phyloP scores from a whole-genome alignment of 139 green algal species.

The Tetradesmus obliquus region DNA sequence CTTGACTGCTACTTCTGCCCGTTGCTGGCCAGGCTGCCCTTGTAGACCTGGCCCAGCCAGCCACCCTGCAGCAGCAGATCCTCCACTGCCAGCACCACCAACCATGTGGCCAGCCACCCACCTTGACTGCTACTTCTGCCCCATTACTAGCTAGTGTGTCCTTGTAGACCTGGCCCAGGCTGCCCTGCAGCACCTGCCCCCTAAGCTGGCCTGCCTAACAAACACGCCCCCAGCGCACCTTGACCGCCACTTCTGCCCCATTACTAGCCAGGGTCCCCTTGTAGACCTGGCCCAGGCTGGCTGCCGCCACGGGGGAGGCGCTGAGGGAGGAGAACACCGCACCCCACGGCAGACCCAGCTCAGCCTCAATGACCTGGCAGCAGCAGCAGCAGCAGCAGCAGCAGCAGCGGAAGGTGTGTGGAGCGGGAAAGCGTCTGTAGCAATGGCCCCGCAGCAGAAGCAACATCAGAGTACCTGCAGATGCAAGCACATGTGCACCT shows the following conservation, averaged over 20 bases:
- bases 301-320: constrained; percentile 80
- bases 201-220: not conserved
- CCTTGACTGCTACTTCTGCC: no score
- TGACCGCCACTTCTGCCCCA: constrained; percentile 76
- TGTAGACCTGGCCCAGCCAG: constrained; percentile 71
- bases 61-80: not conserved
- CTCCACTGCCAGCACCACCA: no score
- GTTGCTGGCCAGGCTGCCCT: constrained; percentile 48
- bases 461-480: no score
- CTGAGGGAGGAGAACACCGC: constrained; percentile 78
- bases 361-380: constrained; percentile 71
- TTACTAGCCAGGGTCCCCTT: constrained; percentile 50
- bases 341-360: constrained; percentile 66
- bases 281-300: constrained; percentile 83
- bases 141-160: constrained; percentile 49
- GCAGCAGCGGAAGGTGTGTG: not conserved
- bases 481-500: no score
- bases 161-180: constrained; percentile 71
- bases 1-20: not conserved
- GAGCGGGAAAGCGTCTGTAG: not conserved
- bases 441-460: not conserved
- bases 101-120: not conserved
- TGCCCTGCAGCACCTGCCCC: no score
- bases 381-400: not conserved
- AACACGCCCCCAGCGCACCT: constrained; percentile 43